Percentiles rank a stretch among this genome's conserved stretches.
Evolutionary conservation across 306 rosid species (phyloP).

Genomic region (Lathyrus tuberosus): DNA sequence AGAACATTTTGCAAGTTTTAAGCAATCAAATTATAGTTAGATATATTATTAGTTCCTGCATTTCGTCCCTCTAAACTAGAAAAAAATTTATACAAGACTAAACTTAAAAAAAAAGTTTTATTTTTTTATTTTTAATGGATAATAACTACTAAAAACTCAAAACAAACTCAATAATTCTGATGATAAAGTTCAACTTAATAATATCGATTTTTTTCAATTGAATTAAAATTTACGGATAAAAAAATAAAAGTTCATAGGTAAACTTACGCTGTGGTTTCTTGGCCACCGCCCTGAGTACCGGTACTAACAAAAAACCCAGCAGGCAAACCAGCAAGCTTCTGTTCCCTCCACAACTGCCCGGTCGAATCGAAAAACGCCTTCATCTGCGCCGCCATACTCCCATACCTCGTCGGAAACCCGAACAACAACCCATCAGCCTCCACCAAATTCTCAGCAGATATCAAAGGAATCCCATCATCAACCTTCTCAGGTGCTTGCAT

Average conservation of each 20-base stretch:
- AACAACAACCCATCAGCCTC: slow-evolving; percentile 80
- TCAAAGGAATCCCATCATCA: slow-evolving; percentile 49
- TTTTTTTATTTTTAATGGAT: too few species aligned
- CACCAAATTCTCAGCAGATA: slow-evolving; percentile 57
- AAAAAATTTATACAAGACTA: too few species aligned
- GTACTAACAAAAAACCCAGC: slow-evolving; percentile 81
- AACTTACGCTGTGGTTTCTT: slow-evolving; percentile 81
- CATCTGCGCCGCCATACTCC: slow-evolving; percentile 81
- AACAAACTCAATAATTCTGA: too few species aligned
- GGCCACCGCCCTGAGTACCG: slow-evolving; percentile 91
- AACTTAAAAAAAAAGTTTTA: too few species aligned
- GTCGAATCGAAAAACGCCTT: slow-evolving; percentile 71
- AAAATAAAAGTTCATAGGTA: neutral
- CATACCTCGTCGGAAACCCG: slow-evolving; percentile 81
- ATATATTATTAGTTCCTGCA: too few species aligned
- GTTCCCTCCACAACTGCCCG: slow-evolving; percentile 60
- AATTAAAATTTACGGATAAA: too few species aligned
- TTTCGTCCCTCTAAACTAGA: too few species aligned
- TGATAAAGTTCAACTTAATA: too few species aligned
- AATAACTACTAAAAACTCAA: too few species aligned
- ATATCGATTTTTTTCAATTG: too few species aligned
- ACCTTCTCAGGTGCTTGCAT: slow-evolving; percentile 70
- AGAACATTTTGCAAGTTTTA: neutral
- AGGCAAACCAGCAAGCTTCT: slow-evolving; percentile 74
- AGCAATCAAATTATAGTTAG: neutral